Conservation (phyloP, 352 stramenopile species). For the Globisporangium takayamanum region DNA sequence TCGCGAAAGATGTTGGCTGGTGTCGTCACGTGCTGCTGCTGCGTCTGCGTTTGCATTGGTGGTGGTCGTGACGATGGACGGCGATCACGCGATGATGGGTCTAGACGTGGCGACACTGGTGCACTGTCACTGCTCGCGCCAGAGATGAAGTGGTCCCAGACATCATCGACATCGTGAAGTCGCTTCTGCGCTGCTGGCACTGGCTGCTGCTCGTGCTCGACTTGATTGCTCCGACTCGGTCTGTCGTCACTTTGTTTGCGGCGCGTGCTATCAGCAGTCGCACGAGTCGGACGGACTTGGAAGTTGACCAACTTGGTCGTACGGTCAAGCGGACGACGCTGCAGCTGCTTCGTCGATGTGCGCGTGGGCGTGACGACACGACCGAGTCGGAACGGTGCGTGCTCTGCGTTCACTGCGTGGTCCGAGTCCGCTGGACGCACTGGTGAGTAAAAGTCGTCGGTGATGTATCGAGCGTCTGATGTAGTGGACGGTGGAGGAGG, state of each 20-base stretch:
- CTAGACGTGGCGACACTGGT: conserved; percentile 4
- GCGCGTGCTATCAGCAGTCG: too few species aligned
- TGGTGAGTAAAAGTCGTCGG: conserved; percentile 27
- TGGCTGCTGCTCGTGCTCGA: conserved; percentile 13
- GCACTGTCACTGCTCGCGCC: conserved; percentile 15
- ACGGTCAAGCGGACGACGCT: neutral
- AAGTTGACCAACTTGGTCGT: too few species aligned
- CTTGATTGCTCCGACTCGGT: conserved; percentile 7
- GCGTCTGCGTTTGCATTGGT: conserved; percentile 5
- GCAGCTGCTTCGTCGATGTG: neutral
- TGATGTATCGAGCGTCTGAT: neutral
- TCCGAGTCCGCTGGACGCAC: conserved; percentile 16
- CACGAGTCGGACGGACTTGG: too few species aligned
- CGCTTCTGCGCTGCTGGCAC: conserved; percentile 19
- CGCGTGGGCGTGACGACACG: neutral
- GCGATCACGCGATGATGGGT: conserved; percentile 1
- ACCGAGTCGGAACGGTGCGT: conserved; percentile 9
- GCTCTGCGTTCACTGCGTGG: neutral
- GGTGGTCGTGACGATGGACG: neutral
- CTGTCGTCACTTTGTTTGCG: too few species aligned
- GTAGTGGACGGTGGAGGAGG: neutral
- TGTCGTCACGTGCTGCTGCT: neutral
- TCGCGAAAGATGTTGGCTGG: conserved; percentile 17
- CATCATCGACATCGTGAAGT: conserved; percentile 18
- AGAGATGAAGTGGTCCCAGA: conserved; percentile 39